Base-by-base conservation (phyloP, 768 basidiomycete species). In the Tulasnella calospora region DNA sequence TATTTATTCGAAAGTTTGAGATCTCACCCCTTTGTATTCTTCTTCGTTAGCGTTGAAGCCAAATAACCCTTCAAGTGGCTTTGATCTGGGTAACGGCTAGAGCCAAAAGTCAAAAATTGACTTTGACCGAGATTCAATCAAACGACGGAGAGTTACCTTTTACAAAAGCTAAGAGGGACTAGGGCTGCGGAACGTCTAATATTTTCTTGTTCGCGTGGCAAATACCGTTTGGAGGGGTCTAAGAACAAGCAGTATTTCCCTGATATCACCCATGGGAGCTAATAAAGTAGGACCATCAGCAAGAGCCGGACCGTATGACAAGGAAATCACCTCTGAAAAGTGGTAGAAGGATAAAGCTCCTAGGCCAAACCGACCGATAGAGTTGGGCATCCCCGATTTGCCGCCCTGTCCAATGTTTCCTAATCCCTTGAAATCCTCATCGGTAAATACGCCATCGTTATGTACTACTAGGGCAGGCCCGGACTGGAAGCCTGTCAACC, bases 281-380 rank as follows among this genome's bases (percentile, higher is more conserved):
- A 23, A 46, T 19, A 23, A 5, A 21, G 17, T 10, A 76, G 9
- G 5, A n/a, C 7, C 21, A 17, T 76, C 5, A 73, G 73, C 40
- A 38, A 44, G 2, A 41, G 27, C 23, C 5, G n/a, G n/a, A 27
- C 7, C 23, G 46, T 46, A 15, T 85, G 82, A 81, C 83, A 83
- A 6, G 83, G 71, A 70, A 88, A 88, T 83, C 8, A 88, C 88
- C 83, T 89, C 88, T 0, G 87, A 85, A 73, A 89, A 85, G 79
- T 89, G 87, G 78, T 87, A 90, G 85, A 89, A 87, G 0, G 88
- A 86, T 5, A 89, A 82, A 19, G 86, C 87, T 12, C 89, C 89
- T 6, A 87, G 83, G 7, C 89, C 89, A 82, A 88, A 89, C 76
- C 86, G 86, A 0, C 89, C 89, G 47, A 89, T 89, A 1, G 85